phyloP scores from a whole-genome alignment of 306 rosid species.

The Cucurbita maxima region DNA sequence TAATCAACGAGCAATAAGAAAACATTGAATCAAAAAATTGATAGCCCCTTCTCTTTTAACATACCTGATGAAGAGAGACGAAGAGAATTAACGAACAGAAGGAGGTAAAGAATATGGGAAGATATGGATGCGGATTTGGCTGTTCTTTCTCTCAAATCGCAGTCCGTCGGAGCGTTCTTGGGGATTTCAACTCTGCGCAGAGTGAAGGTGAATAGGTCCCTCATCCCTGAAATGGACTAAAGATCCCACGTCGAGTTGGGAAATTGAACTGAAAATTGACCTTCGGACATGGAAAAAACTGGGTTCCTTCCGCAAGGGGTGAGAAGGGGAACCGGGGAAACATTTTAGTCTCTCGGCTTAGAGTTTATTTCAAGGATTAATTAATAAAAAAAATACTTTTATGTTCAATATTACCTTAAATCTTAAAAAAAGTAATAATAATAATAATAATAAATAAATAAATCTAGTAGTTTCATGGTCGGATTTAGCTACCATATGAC shows the following conservation, averaged over 20 bases:
- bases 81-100: slow-evolving; percentile 22
- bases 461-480: no score
- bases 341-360: no score
- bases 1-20: background rate
- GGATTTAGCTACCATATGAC: no score
- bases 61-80: slow-evolving; percentile 40
- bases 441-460: no score
- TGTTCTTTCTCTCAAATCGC: background rate
- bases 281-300: background rate
- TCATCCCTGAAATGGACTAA: background rate
- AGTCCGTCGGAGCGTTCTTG: background rate
- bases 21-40: no score
- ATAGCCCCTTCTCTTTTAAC: background rate
- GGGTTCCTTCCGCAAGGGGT: no score
- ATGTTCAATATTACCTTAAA: no score
- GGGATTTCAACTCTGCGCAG: background rate
- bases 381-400: no score
- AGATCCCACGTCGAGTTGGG: background rate
- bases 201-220: background rate
- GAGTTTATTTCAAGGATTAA: no score
- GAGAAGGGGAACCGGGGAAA: no score
- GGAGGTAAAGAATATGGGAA: slow-evolving; percentile 12
- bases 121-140: slow-evolving; percentile 29
- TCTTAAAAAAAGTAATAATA: no score
- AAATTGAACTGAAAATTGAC: background rate